Conservation (phyloP, 2,329 filamentous ascomycete genomes). For the Fusarium sp. region DNA sequence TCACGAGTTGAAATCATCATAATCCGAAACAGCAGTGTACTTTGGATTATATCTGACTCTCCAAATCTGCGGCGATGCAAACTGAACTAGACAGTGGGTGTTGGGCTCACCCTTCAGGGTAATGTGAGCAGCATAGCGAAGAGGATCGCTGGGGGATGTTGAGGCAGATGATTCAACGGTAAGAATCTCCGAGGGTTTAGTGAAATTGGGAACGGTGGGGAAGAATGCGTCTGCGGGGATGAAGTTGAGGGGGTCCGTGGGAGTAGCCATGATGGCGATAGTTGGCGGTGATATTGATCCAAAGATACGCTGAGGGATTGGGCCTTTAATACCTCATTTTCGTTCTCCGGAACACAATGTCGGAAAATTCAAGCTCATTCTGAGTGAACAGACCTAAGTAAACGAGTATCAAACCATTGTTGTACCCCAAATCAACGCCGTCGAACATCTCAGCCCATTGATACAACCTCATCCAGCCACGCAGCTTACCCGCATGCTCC, state of each 20-base stretch:
- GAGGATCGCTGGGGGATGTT: neutral
- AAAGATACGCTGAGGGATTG: neutral
- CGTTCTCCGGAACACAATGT: neutral
- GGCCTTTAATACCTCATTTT: neutral
- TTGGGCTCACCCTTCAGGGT: neutral
- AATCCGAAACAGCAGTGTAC: neutral
- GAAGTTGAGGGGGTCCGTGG: neutral
- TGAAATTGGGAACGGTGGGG: neutral
- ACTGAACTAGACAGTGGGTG: neutral
- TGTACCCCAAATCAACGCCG: neutral
- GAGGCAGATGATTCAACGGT: neutral
- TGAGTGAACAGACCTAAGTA: neutral
- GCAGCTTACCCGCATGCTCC: neutral
- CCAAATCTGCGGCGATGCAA: neutral
- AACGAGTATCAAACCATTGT: neutral
- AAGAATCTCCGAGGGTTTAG: neutral
- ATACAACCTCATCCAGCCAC: neutral
- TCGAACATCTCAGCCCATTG: neutral
- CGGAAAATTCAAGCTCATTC: neutral
- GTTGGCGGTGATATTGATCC: neutral
- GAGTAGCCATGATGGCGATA: neutral
- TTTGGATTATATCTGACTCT: neutral
- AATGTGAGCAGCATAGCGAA: neutral
- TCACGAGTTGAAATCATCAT: neutral
- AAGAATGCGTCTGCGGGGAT: conserved; percentile 1